Conservation (phyloP, 495 filamentous ascomycete genomes). For the Neurospora intermedia region DNA sequence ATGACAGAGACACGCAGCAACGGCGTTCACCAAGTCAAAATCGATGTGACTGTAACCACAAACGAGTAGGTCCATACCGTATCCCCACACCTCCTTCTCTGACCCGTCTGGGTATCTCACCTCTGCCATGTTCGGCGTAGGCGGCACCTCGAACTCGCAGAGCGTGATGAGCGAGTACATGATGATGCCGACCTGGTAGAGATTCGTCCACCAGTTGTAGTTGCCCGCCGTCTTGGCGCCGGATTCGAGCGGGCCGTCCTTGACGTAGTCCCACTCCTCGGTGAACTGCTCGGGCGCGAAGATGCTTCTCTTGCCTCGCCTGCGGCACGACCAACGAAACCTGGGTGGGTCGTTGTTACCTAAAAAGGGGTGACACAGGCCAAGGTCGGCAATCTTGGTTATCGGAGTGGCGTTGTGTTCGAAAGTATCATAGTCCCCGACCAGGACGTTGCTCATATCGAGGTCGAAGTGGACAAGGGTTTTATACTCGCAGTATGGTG, state of each 20-base stretch:
- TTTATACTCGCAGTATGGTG: not conserved
- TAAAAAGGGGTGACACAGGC: not conserved
- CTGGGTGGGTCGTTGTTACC: not conserved
- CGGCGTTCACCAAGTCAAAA: not conserved
- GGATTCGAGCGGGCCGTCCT: not conserved
- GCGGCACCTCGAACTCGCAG: not conserved
- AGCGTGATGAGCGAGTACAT: conserved; percentile 4
- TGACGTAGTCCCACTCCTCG: conserved; percentile 10
- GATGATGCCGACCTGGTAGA: conserved; percentile 7
- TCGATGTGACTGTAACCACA: not conserved
- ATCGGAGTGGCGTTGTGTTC: conserved; percentile 1
- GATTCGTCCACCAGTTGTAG: conserved; percentile 7
- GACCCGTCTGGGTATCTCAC: not conserved
- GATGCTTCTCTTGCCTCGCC: not conserved
- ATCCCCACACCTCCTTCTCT: not conserved
- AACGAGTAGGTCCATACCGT: conserved; percentile 1
- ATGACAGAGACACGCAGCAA: not conserved
- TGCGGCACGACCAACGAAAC: not conserved
- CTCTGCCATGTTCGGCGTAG: not conserved
- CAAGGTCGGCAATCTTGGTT: conserved; percentile 5
- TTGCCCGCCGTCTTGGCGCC: conserved; percentile 2
- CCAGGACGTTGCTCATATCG: conserved; percentile 4
- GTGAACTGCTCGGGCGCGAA: conserved; percentile 5
- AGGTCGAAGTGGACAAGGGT: conserved; percentile 7
- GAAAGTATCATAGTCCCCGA: not conserved